Evolutionary conservation across 768 basidiomycete genomes (phyloP).

Genomic region (Crepidotus variabilis): DNA sequence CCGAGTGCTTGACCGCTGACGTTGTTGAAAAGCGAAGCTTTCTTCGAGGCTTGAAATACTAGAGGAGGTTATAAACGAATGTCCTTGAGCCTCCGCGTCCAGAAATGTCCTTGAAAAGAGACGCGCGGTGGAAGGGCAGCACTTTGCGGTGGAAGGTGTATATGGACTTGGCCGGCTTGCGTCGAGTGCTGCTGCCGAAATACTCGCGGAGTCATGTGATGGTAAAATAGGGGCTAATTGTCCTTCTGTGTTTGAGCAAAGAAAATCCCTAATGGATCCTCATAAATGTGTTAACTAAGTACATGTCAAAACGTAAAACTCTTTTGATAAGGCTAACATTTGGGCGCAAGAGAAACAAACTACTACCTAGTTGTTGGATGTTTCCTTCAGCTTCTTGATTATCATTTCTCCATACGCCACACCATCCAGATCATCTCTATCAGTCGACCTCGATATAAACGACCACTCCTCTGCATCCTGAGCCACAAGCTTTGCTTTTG

Average conservation of each 20-base stretch:
- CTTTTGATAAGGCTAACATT: too few species aligned
- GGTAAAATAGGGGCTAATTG: neutral
- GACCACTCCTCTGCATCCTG: constrained; percentile 5
- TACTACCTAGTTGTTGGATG: neutral
- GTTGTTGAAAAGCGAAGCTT: too few species aligned
- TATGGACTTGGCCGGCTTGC: neutral
- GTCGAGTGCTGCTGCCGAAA: neutral
- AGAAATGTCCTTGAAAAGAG: neutral
- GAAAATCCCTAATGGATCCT: too few species aligned
- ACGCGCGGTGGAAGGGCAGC: neutral
- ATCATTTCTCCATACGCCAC: neutral
- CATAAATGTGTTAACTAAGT: too few species aligned
- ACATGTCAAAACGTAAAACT: too few species aligned
- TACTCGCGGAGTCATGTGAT: neutral
- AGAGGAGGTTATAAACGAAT: too few species aligned
- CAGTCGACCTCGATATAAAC: constrained; percentile 8
- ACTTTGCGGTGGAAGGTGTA: neutral
- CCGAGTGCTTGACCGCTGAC: neutral
- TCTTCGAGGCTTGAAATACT: too few species aligned
- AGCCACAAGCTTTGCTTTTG: constrained; percentile 5
- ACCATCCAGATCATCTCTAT: constrained; percentile 8
- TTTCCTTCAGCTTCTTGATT: neutral
- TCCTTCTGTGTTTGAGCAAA: neutral
- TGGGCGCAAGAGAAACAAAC: too few species aligned
- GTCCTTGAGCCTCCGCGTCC: too few species aligned